Evolutionary conservation across 2,329 filamentous ascomycete species (phyloP).

Genomic region (Septoria linicola): DNA sequence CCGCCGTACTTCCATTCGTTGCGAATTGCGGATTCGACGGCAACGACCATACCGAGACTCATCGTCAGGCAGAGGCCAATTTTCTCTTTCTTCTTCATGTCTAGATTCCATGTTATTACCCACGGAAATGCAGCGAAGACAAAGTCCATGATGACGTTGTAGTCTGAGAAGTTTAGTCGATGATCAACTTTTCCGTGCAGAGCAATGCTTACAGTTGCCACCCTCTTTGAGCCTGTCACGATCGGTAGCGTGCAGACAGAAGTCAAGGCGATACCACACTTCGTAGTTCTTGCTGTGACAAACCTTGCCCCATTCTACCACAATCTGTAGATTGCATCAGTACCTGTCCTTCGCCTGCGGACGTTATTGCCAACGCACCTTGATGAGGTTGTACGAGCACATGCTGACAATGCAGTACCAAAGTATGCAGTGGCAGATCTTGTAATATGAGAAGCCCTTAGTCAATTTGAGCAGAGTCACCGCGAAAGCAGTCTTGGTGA

Average conservation of each 20-base stretch:
- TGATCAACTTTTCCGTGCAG: neutral
- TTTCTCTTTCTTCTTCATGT: conserved; percentile 52
- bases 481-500: conserved; percentile 43
- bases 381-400: conserved; percentile 51
- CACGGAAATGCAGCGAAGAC: conserved; percentile 53
- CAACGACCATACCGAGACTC: conserved; percentile 53
- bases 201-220: conserved; percentile 47
- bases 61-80: conserved; percentile 52
- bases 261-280: conserved; percentile 50
- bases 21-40: conserved; percentile 50
- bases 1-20: conserved; percentile 52
- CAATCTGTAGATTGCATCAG: conserved; percentile 28
- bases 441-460: conserved; percentile 35
- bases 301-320: conserved; percentile 53
- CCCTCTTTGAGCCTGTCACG: conserved; percentile 51
- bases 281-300: conserved; percentile 47
- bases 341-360: neutral
- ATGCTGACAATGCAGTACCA: conserved; percentile 54
- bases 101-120: conserved; percentile 50
- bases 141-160: conserved; percentile 57
- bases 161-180: conserved; percentile 39
- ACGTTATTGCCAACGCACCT: too few species aligned
- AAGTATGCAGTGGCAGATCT: conserved; percentile 36
- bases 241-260: conserved; percentile 45
- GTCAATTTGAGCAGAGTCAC: conserved; percentile 46